A percentile compares a stretch with the other conserved stretches of the same genome.
phyloP scores from a whole-genome alignment of 768 basidiomycete genomes.

The Hydnum rufescens region DNA sequence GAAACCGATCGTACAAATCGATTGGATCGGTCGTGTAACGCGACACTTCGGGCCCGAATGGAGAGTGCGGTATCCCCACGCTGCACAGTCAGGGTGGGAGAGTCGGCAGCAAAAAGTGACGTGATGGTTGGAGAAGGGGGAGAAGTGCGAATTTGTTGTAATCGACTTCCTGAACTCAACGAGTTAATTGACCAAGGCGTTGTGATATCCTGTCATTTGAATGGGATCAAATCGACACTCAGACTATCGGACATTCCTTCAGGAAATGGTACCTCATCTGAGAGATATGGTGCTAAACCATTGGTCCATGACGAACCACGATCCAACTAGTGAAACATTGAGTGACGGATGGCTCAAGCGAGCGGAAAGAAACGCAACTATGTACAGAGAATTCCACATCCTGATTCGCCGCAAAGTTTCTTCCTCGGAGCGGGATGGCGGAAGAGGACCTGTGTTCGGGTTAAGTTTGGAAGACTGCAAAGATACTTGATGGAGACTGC shows the following conservation, averaged over 20 bases:
- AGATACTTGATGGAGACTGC: neutral
- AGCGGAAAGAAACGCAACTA: neutral
- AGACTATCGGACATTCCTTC: neutral
- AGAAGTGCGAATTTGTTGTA: neutral
- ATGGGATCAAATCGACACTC: neutral
- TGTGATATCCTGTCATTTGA: neutral
- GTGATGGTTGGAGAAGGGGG: neutral
- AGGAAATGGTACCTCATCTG: neutral
- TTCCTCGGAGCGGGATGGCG: neutral
- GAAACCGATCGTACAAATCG: no score
- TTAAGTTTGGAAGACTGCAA: neutral
- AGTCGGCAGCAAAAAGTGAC: neutral
- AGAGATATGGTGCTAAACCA: neutral
- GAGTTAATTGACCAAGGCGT: neutral
- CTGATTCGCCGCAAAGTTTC: neutral
- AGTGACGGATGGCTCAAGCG: neutral
- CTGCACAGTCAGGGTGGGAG: neutral
- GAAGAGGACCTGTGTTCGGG: neutral
- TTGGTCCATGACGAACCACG: neutral
- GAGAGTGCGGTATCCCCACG: neutral
- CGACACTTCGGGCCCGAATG: neutral
- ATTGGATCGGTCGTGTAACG: no score
- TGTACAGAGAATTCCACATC: neutral
- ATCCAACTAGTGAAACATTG: neutral
- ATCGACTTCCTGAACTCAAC: neutral